Conservation (phyloP, 495 filamentous ascomycete species). For the Podospora tetraspora region DNA sequence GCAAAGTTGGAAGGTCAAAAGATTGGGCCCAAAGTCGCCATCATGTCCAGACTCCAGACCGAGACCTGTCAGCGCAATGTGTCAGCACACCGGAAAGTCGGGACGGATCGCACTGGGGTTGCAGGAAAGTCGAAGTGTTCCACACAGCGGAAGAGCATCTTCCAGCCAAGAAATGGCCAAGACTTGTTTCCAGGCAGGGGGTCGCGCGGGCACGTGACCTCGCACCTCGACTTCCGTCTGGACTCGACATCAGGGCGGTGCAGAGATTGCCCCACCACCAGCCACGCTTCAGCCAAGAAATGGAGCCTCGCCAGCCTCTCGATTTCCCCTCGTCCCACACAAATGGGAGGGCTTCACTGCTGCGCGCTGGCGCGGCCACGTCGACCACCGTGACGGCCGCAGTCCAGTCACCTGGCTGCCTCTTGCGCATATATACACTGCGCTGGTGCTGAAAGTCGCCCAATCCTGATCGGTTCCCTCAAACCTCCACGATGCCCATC, state of each 20-base stretch:
- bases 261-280: constrained; percentile 11
- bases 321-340: constrained; percentile 3
- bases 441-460: neutral
- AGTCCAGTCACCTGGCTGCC: neutral
- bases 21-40: neutral
- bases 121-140: neutral
- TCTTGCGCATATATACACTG: neutral
- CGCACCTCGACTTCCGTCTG: neutral
- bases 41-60: neutral
- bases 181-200: neutral
- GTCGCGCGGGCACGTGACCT: neutral
- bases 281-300: constrained; percentile 13
- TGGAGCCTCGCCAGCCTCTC: constrained; percentile 13
- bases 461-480: neutral
- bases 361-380: constrained; percentile 1
- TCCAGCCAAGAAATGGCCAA: neutral
- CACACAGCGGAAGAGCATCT: neutral
- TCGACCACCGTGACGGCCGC: neutral
- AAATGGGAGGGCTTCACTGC: neutral
- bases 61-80: neutral
- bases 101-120: neutral
- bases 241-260: neutral
- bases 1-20: neutral
- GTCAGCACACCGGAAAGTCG: neutral
- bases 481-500: constrained; percentile 58